Conservation (phyloP, 2,329 filamentous ascomycete species). For the Chaetomium strumarium region DNA sequence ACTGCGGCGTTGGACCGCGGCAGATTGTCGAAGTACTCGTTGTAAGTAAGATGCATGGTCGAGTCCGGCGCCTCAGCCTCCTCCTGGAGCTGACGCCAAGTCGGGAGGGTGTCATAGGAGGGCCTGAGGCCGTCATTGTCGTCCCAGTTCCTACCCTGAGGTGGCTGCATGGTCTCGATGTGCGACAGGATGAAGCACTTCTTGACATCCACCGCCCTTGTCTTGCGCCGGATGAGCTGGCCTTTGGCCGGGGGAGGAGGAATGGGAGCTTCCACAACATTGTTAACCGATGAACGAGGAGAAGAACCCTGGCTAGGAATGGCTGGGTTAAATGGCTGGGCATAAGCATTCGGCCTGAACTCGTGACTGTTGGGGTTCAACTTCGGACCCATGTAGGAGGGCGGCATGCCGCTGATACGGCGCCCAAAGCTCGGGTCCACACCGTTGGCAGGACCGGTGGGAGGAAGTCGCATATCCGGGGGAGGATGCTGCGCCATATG, state of each 20-base stretch:
- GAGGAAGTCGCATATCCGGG: conserved; percentile 54
- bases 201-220: conserved; percentile 62
- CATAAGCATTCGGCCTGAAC: conserved; percentile 80
- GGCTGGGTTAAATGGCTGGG: conserved; percentile 72
- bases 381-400: conserved; percentile 48
- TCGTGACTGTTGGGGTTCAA: conserved; percentile 65
- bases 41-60: conserved; percentile 62
- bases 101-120: conserved; percentile 77
- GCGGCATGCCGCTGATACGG: conserved; percentile 44
- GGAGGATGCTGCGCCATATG: conserved; percentile 27
- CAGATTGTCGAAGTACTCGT: conserved; percentile 70
- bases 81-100: conserved; percentile 68
- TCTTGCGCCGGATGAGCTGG: conserved; percentile 63
- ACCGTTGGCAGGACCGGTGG: conserved; percentile 63
- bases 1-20: conserved; percentile 51
- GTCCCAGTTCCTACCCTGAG: conserved; percentile 56
- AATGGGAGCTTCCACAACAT: conserved; percentile 33
- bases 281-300: conserved; percentile 57
- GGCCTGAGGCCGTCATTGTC: conserved; percentile 78
- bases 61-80: conserved; percentile 64
- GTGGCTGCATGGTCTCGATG: conserved; percentile 49
- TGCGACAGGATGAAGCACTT: conserved; percentile 55
- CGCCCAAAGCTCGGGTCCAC: conserved; percentile 48
- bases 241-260: conserved; percentile 35
- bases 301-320: conserved; percentile 65